A percentile compares a stretch with the other conserved stretches of the same genome.
Conservation (phyloP, 2,329 filamentous ascomycete species). For the Fusarium sp. region DNA sequence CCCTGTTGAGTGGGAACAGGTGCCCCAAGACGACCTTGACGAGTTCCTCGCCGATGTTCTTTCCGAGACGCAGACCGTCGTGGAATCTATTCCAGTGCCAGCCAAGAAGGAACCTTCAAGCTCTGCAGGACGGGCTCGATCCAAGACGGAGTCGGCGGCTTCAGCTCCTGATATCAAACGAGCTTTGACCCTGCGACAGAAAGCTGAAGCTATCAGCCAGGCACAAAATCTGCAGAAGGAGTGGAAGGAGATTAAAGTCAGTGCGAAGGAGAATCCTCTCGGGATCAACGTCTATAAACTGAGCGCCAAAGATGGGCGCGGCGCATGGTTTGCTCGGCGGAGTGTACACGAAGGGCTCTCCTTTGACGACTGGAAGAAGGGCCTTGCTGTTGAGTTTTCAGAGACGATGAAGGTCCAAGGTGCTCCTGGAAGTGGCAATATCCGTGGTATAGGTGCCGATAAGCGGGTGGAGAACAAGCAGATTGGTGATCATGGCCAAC, state of each 20-base stretch:
- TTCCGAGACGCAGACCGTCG: slow-evolving; percentile 73
- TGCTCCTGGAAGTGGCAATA: slow-evolving; percentile 76
- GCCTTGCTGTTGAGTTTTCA: slow-evolving; percentile 81
- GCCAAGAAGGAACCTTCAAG: slow-evolving; percentile 51
- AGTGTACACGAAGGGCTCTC: slow-evolving; percentile 84
- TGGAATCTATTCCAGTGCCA: slow-evolving; percentile 77
- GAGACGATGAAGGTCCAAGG: slow-evolving; percentile 80
- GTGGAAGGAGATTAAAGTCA: slow-evolving; percentile 88
- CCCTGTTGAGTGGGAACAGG: slow-evolving; percentile 64
- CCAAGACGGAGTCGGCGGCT: slow-evolving; percentile 66
- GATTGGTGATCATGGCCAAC: slow-evolving; percentile 68
- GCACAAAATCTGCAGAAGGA: slow-evolving; percentile 75
- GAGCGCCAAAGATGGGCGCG: slow-evolving; percentile 80
- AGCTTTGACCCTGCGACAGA: slow-evolving; percentile 54
- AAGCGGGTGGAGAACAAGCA: slow-evolving; percentile 73
- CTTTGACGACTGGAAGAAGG: slow-evolving; percentile 82
- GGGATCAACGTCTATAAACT: slow-evolving; percentile 85
- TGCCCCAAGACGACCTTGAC: slow-evolving; percentile 61
- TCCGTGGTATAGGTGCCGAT: slow-evolving; percentile 89
- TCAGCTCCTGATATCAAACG: slow-evolving; percentile 63
- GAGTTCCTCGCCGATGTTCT: slow-evolving; percentile 71
- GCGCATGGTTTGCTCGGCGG: slow-evolving; percentile 88
- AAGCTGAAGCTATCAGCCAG: slow-evolving; percentile 60
- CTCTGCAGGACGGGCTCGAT: slow-evolving; percentile 62
- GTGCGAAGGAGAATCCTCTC: slow-evolving; percentile 78